Base-by-base conservation (phyloP, 306 rosid genomes). In the Inga leiocalycina region DNA sequence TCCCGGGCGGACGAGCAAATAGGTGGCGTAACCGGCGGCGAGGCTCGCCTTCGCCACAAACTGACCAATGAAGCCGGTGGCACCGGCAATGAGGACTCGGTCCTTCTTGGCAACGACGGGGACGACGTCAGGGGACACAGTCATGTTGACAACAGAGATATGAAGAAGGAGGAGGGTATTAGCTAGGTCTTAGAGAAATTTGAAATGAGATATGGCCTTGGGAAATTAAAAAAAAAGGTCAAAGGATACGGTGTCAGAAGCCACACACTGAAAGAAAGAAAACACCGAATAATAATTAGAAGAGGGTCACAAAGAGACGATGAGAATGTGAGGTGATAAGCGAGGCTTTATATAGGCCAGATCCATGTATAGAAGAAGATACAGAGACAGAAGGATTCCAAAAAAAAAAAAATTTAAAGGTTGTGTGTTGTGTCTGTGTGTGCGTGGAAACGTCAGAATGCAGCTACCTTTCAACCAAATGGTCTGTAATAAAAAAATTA, bases 41-140 rank as follows among this genome's bases (percentile, higher is more conserved):
- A 92, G 82, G 86, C 94, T 92, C 12, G 93, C 94, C 45, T 87
- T 86, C 3, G 94, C 87, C 12, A 92, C 59, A 10, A 89, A 91
- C 75, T 80, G 86, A 6, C 97, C 97, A 35, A 92, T 92, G 80
- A 92, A 91, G 3, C 97, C 97, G 1, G 89, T 88, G 48, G 92
- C 93, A 11, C 97, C 97, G 15, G 57, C 77, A 0, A 93, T 34
- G 2, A 93, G 84, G 3, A 90, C 90, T 37, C 91, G 77, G 73
- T 82, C 74, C 48, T 79, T 83, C 64, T 37, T 61, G 13, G 24
- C 46, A 8, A 17, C 46, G 2, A 9, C 10, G 24, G 72, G 24
- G 11, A 17, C 7, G 0, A 19, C 11, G 0, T 5, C 45, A 14
- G 72, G 72, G 2, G 24, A 67, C 46, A 19, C 24, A 67, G 72